Evolutionary conservation across 208 protist species (phyloP).

Genomic region (Acanthamoeba castellanii): DNA sequence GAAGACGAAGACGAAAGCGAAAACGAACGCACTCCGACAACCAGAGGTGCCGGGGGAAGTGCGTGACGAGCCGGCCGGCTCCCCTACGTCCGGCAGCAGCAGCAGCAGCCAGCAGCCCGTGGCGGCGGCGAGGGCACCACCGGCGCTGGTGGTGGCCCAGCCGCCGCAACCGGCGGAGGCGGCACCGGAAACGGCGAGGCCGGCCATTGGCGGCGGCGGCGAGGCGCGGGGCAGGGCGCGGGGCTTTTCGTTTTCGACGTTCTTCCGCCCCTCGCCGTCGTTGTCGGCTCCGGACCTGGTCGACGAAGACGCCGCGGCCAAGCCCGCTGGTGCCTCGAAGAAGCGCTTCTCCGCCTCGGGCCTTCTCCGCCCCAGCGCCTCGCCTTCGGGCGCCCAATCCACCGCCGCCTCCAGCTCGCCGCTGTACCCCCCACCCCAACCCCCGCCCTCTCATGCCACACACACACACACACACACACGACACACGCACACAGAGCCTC

Average conservation of each 20-base stretch:
- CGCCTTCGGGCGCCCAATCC: background rate
- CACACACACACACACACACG: no score
- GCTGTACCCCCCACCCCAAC: background rate
- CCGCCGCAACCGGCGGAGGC: background rate
- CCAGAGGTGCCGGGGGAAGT: no score
- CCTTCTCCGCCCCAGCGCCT: background rate
- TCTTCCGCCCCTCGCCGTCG: background rate
- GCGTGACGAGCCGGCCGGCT: no score
- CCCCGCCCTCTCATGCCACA: background rate
- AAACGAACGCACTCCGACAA: no score
- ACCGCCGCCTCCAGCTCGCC: background rate
- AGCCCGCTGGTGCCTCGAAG: no score
- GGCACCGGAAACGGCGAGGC: background rate
- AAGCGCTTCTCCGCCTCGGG: conserved; percentile 3
- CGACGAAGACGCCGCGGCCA: background rate
- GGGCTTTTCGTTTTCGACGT: background rate
- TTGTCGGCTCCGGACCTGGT: background rate
- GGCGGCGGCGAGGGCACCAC: no score
- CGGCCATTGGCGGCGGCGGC: background rate
- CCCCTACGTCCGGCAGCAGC: no score
- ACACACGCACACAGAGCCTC: background rate
- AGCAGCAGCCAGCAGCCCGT: no score
- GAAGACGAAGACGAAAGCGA: no score
- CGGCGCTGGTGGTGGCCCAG: no score
- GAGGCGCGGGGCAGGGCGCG: background rate